Base-by-base conservation (phyloP, 495 filamentous ascomycete genomes). In the Aspergillus sparsus region DNA sequence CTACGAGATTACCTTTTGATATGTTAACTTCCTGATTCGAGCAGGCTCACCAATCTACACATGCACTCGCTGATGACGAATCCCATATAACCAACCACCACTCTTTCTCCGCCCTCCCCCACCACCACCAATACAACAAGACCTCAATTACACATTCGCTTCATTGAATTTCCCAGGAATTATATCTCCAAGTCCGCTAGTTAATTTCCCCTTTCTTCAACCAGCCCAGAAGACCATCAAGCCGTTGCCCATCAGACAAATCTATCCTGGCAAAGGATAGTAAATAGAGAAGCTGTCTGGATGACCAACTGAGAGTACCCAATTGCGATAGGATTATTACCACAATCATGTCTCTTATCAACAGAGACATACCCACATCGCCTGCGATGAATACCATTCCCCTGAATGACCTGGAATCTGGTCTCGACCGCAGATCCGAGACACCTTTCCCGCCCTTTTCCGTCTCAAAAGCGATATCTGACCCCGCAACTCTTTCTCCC, bases 371-470 rank as follows among this genome's bases (percentile, higher is more conserved):
- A 50, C 44, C 46, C 7, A 60, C 64, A 50, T 64, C 68, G 11
- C 68, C 66, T 8, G 64, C 68, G 33, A 64, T 67, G 34, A 59
- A 67, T 33, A 66, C 72, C 42, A 64, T 76, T 8, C 73, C 73
- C 9, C 56, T 73, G 15, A 62, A 66, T 37, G 71, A 75, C 53
- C 63, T 77, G 16, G 75, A 77, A 61, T 65, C 64, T 2, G 67
- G 62, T 5, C 46, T 65, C 46, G 8, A 52, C 34, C 57, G 13
- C 45, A 21, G 15, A 58, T 39, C 45, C 37, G 61, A 15, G 41
- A 34, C 35, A 33, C 60, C 59, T 15, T 35, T 21, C 39, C 37
- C 45, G 16, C 53, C 56, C 21, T 65, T 71, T 66, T 10, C 62
- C 16, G 66, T 66, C 13, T 68, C 73, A 27, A 69, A 75, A 47